Evolutionary conservation across 495 filamentous ascomycete species (phyloP).

Genomic region (Filosporella fistucella): DNA sequence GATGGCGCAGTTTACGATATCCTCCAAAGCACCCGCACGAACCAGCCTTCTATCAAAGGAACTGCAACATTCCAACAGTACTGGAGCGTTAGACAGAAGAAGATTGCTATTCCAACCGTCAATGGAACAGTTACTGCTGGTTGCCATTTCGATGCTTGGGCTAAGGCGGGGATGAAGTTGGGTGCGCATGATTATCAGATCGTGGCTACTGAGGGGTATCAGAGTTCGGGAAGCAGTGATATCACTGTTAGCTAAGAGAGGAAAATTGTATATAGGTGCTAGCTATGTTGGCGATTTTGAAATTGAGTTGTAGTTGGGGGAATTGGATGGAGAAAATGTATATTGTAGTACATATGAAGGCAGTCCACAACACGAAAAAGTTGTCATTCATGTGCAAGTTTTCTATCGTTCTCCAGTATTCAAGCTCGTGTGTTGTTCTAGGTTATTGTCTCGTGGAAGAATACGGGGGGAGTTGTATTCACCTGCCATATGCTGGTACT

Average conservation of each 20-base stretch:
- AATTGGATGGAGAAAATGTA: no score
- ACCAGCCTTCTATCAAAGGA: constrained; percentile 41
- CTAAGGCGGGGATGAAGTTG: constrained; percentile 27
- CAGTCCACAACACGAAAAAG: no score
- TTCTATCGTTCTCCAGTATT: no score
- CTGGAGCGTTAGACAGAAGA: constrained; percentile 46
- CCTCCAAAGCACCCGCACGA: constrained; percentile 50
- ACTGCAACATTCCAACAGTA: constrained; percentile 26
- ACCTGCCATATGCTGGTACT: no score
- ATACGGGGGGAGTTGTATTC: no score
- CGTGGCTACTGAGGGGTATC: constrained; percentile 47
- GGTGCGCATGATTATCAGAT: constrained; percentile 55
- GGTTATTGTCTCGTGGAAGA: no score
- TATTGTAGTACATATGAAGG: no score
- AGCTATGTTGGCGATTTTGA: no score
- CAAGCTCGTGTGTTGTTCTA: no score
- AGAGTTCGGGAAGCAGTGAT: constrained; percentile 31
- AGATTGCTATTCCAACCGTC: constrained; percentile 38
- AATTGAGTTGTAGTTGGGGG: no score
- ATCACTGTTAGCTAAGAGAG: constrained; percentile 8
- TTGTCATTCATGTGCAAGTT: no score
- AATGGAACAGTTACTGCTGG: constrained; percentile 16
- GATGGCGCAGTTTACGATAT: constrained; percentile 65
- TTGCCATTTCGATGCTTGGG: constrained; percentile 35
- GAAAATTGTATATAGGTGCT: no score